phyloP scores from a whole-genome alignment of 2,329 filamentous ascomycete genomes.

The Monosporascus sp. region DNA sequence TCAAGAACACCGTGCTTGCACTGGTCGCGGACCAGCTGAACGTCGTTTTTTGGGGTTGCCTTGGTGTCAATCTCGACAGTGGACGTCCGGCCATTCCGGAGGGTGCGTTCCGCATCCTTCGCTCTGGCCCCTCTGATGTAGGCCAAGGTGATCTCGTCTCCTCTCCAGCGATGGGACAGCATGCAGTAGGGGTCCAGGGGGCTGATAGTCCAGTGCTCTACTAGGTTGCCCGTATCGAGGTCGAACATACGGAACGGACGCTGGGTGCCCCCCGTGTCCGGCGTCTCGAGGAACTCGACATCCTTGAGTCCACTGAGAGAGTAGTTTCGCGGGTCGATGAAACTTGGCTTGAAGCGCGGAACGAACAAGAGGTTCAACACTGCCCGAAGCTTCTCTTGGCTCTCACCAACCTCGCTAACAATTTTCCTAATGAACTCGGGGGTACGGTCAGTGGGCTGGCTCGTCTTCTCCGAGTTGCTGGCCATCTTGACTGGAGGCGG shows the following conservation, averaged over 20 bases:
- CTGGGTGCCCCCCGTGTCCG: too few species aligned
- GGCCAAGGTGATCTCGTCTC: conserved; percentile 23
- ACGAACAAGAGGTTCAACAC: conserved; percentile 20
- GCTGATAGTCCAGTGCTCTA: conserved; percentile 19
- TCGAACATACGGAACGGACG: conserved; percentile 28
- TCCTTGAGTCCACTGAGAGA: conserved; percentile 10
- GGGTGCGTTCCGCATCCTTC: conserved; percentile 3
- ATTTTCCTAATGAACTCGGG: too few species aligned
- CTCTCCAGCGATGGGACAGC: conserved; percentile 31
- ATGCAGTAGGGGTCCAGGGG: conserved; percentile 28
- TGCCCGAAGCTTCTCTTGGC: conserved; percentile 18
- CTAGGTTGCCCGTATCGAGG: conserved; percentile 25
- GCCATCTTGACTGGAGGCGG: too few species aligned
- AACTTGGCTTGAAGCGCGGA: conserved; percentile 19
- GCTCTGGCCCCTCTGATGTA: conserved; percentile 20
- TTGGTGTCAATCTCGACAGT: too few species aligned
- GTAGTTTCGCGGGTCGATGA: conserved; percentile 10
- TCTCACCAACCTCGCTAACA: conserved; percentile 6
- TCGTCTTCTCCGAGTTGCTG: too few species aligned
- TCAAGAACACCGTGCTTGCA: too few species aligned
- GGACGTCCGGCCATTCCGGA: too few species aligned
- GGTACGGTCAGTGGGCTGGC: too few species aligned
- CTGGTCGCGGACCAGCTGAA: too few species aligned
- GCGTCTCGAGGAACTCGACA: conserved; percentile 14
- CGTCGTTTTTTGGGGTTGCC: too few species aligned